Evolutionary conservation across 371 early-diverging fungal genomes (phyloP).

Genomic region (Mucor velutinosus): DNA sequence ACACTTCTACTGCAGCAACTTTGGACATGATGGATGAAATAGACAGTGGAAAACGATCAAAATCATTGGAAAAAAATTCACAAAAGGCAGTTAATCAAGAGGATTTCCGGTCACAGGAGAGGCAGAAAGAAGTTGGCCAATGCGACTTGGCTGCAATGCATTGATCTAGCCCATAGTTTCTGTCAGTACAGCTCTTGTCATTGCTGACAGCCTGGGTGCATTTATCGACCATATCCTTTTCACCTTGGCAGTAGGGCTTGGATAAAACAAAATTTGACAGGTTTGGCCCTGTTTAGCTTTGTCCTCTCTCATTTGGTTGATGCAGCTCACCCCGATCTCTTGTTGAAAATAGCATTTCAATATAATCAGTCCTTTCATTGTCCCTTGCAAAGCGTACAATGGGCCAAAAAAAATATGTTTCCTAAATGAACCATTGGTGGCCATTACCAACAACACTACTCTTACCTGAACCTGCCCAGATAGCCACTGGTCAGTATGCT

Average conservation of each 20-base stretch:
- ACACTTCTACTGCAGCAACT: constrained; percentile 5
- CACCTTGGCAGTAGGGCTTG: not conserved
- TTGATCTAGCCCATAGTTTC: not conserved
- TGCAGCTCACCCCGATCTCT: no score
- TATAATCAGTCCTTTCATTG: no score
- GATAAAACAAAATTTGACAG: not conserved
- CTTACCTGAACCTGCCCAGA: no score
- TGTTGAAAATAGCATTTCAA: no score
- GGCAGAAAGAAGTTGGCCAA: not conserved
- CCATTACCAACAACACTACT: no score
- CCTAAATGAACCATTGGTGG: no score
- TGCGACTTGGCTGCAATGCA: not conserved
- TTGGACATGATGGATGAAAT: constrained; percentile 9
- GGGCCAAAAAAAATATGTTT: no score
- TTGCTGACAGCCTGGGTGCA: not conserved
- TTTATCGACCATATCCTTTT: not conserved
- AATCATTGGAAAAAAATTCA: not conserved
- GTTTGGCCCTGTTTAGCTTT: not conserved
- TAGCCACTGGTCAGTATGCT: no score
- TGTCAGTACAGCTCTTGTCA: not conserved
- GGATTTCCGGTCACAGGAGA: constrained; percentile 8
- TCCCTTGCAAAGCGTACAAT: no score
- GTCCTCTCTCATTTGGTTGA: not conserved
- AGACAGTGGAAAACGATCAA: not conserved
- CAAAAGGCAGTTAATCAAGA: not conserved